Base-by-base conservation (phyloP, 176 grass and related monocot species). In the Alloteropsis semialata region DNA sequence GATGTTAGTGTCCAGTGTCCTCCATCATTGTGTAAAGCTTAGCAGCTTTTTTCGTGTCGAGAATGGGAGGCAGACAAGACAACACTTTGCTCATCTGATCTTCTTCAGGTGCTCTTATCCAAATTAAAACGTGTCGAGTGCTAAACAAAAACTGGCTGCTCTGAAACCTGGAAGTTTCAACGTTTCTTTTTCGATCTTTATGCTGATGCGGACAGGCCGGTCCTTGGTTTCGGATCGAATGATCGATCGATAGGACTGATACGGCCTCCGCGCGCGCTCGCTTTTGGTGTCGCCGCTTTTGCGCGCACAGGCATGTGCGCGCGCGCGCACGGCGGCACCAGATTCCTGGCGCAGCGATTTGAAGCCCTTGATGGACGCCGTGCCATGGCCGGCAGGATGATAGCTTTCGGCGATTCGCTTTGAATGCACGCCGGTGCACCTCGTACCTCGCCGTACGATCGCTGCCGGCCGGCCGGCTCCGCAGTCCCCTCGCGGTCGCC, bases 201-300 rank as follows among this genome's bases (percentile, higher is more conserved):
- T 72, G 69, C 25, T 72, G 67, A 70, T 17, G 3, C 43, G 24
- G 69, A 48, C 42, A 30, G 14, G 69, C 6, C 36, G 19, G 64
- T 6, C 68, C 65, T n/a, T 43, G 36, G 13, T 3, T 29, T 6
- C n/a, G 68, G 68, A 18, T 25, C 0, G 15, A 17, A 10, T 19
- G 49, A 54, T 54, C 21, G 3, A n/a, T 48, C 42, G 24, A 29
- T 46, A 49, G 15, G 16, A 45, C 69, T 30, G 6, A 72, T 72
- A 49, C 69, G 43, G 43, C 69, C 25, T 32, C 68, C 27, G 16
- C 14, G 27, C 27, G 16, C 14, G 27, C 58, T 16, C 58, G 25
- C 58, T 30, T 72, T 71, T 72, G 41, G 10, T 71, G 69, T 72
- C 69, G 69, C 43, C 25, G 25, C 69, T 72, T 72, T 72, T 48